phyloP scores from a whole-genome alignment of 306 rosid species.

The Malus asiatica region DNA sequence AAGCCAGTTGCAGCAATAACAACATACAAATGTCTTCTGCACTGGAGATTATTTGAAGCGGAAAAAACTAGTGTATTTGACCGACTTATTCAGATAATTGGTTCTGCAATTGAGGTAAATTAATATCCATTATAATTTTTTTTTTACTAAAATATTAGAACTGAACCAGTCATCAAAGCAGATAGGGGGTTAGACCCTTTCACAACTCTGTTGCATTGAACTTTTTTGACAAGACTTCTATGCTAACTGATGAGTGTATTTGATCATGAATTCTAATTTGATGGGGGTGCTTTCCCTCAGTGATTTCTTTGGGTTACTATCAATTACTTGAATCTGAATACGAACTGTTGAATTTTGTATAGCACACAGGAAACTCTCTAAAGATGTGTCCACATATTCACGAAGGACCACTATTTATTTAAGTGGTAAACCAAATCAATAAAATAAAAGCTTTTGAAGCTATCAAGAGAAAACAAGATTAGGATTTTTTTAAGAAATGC shows the following conservation, averaged over 20 bases:
- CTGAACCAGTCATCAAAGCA: neutral
- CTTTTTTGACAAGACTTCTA: neutral
- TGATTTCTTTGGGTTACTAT: neutral
- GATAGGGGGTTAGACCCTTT: neutral
- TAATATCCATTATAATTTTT: neutral
- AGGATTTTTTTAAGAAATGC: neutral
- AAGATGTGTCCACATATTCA: neutral
- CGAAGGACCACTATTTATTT: neutral
- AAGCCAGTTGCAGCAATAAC: constrained; percentile 85
- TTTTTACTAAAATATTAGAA: neutral
- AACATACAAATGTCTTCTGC: constrained; percentile 70
- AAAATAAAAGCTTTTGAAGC: neutral
- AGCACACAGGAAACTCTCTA: neutral
- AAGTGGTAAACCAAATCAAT: neutral
- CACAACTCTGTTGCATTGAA: neutral
- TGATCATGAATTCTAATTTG: neutral
- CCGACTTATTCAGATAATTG: constrained; percentile 68
- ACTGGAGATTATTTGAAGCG: constrained; percentile 87
- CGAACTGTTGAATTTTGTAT: neutral
- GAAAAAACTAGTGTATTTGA: constrained; percentile 93
- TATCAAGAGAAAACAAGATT: neutral
- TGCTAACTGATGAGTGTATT: neutral
- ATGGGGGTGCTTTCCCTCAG: neutral
- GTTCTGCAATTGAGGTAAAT: constrained; percentile 79
- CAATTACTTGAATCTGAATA: neutral